Conservation (phyloP, 345 rosid genomes). For the Alliaria petiolata region DNA sequence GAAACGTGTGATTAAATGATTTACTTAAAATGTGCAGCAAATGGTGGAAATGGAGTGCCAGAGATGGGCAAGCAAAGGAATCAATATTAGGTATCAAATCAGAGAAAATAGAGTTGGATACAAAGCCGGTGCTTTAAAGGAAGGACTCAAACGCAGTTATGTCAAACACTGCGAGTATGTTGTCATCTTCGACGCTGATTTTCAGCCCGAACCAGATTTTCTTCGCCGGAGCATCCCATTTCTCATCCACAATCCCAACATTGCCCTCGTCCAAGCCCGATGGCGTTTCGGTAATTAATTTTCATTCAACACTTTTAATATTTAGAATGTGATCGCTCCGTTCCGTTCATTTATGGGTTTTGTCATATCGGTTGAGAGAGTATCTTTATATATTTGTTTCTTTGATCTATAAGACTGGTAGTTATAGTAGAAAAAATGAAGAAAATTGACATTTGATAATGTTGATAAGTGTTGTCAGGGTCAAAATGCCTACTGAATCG, state of each 20-base stretch:
- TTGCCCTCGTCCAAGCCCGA: conserved; percentile 94
- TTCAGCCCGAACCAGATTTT: conserved; percentile 90
- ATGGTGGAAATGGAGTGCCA: conserved; percentile 96
- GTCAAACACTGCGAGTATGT: conserved; percentile 94
- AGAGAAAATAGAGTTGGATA: conserved; percentile 88
- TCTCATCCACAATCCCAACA: conserved; percentile 58
- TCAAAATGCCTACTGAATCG: conserved; percentile 18
- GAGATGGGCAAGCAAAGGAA: conserved; percentile 97
- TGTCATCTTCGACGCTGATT: conserved; percentile 93
- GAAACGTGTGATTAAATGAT: not conserved
- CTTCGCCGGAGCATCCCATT: conserved; percentile 89
- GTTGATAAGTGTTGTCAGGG: conserved; percentile 31
- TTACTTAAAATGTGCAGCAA: conserved; percentile 44
- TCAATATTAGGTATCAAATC: conserved; percentile 82
- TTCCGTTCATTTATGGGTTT: not conserved
- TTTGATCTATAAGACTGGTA: not conserved
- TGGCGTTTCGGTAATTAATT: conserved; percentile 90
- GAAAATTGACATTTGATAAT: conserved; percentile 21
- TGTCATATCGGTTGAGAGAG: not conserved
- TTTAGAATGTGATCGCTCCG: too few relatives aligned
- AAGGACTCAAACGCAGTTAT: conserved; percentile 92
- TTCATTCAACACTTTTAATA: not conserved
- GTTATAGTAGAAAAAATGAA: not conserved
- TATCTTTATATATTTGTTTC: not conserved
- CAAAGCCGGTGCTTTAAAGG: conserved; percentile 98